These are phyloP conservation scores for Colletotrichum sojae DNA, from an alignment of 2,329 filamentous ascomycete species.

Conservation along the genomic window DNA sequence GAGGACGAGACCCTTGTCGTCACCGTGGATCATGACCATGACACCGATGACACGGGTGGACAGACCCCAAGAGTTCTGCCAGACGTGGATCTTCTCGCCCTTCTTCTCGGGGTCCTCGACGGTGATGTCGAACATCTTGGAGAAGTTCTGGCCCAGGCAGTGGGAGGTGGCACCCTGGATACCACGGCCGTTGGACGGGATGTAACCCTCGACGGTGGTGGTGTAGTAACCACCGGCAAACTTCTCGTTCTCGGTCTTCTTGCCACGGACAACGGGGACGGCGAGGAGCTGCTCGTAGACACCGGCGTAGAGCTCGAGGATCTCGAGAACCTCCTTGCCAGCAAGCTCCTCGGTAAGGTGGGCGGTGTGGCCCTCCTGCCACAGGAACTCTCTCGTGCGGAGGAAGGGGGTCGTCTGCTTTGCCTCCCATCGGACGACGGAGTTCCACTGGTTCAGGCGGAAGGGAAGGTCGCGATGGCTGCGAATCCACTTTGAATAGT, in stretches of 20 bases:
- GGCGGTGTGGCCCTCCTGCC: constrained; percentile 96
- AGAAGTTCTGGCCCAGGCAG: constrained; percentile 96
- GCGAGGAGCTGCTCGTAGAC: constrained; percentile 96
- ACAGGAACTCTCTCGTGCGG: constrained; percentile 93
- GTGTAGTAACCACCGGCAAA: constrained; percentile 98
- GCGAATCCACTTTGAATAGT: constrained; percentile 97
- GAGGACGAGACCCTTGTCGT: constrained; percentile 94
- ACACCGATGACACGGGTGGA: constrained; percentile 98
- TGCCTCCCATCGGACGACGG: constrained; percentile 92
- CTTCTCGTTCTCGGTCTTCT: constrained; percentile 98
- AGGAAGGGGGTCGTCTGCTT: constrained; percentile 93
- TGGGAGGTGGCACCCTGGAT: constrained; percentile 98
- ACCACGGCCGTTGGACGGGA: constrained; percentile 93
- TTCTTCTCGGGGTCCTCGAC: constrained; percentile 92
- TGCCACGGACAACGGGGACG: constrained; percentile 92
- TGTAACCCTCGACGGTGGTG: constrained; percentile 96
- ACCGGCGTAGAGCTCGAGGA: constrained; percentile 91
- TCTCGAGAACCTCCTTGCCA: constrained; percentile 89
- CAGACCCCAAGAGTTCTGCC: constrained; percentile 99
- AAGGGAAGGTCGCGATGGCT: constrained; percentile 95
- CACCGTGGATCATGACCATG: constrained; percentile 98
- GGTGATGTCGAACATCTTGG: constrained; percentile 98
- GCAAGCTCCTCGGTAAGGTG: constrained; percentile 89
- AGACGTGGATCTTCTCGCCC: constrained; percentile 86
- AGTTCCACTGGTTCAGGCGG: constrained; percentile 98